These are phyloP conservation scores for Aspergillus sp. DNA, from an alignment of 2,329 filamentous ascomycete species.

Conservation along the genomic window DNA sequence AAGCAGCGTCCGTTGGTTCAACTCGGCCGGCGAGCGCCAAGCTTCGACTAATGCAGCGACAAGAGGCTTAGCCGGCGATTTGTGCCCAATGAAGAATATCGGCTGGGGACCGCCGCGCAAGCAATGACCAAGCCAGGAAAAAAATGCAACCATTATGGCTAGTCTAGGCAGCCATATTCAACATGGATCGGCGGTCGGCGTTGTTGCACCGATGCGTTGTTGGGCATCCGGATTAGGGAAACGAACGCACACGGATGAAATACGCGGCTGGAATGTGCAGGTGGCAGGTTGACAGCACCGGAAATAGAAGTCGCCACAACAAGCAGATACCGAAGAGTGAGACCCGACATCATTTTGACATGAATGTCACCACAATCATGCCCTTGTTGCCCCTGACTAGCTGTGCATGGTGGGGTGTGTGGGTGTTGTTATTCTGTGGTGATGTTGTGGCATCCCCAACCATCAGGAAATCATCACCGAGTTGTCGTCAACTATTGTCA, in stretches of 20 bases:
- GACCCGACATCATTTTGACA: too few relatives aligned
- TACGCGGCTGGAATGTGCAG: neutral
- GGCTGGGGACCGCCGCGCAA: slow-evolving; percentile 18
- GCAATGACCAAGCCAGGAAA: slow-evolving; percentile 7
- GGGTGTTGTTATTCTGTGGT: too few relatives aligned
- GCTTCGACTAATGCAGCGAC: slow-evolving; percentile 22
- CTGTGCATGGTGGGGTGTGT: too few relatives aligned
- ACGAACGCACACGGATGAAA: neutral
- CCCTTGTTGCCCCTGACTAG: too few relatives aligned
- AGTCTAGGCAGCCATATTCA: slow-evolving; percentile 5
- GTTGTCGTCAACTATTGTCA: neutral
- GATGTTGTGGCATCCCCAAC: too few relatives aligned
- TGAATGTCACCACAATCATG: too few relatives aligned
- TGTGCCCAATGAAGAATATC: slow-evolving; percentile 9
- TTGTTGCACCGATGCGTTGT: neutral
- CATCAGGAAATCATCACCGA: too few relatives aligned
- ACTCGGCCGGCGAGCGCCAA: slow-evolving; percentile 10
- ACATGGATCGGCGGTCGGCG: neutral
- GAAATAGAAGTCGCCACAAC: too few relatives aligned
- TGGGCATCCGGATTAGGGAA: neutral
- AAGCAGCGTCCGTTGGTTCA: slow-evolving; percentile 7
- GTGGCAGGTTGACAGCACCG: neutral
- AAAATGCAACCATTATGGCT: slow-evolving; percentile 3
- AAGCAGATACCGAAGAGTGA: too few relatives aligned
- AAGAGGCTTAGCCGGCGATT: slow-evolving; percentile 12